Conservation (phyloP, 2,329 filamentous ascomycete genomes). For the Allantophomopsis cytisporea region DNA sequence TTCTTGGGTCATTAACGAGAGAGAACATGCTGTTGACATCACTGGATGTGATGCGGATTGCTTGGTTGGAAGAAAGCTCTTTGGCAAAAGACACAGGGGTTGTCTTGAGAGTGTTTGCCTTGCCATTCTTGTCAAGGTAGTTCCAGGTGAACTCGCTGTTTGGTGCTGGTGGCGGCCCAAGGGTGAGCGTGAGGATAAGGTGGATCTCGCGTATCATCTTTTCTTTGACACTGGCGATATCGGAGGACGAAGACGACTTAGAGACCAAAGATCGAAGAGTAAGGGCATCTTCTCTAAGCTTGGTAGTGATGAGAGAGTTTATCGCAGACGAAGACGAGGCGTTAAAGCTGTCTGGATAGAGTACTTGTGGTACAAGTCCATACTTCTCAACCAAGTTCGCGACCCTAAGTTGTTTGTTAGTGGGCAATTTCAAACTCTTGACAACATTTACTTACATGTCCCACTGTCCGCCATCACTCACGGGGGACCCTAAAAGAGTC, state of each 20-base stretch:
- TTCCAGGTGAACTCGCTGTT: constrained; percentile 65
- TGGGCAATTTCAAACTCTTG: no score
- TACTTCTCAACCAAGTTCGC: constrained; percentile 79
- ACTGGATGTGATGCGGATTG: constrained; percentile 41
- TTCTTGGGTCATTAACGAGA: constrained; percentile 74
- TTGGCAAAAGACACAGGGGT: constrained; percentile 62
- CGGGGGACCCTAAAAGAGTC: constrained; percentile 50
- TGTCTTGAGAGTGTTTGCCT: constrained; percentile 44
- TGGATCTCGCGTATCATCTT: constrained; percentile 72
- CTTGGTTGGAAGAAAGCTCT: constrained; percentile 46
- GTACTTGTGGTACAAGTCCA: constrained; percentile 66
- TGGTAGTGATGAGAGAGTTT: constrained; percentile 65
- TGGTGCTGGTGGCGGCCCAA: constrained; percentile 65
- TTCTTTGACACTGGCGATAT: constrained; percentile 41
- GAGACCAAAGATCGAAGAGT: constrained; percentile 45
- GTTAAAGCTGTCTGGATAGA: constrained; percentile 77
- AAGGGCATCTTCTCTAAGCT: constrained; percentile 77
- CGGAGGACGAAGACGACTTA: constrained; percentile 3
- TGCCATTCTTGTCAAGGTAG: constrained; percentile 57
- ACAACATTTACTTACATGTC: constrained; percentile 43
- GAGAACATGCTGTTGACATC: constrained; percentile 61
- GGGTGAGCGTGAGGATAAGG: constrained; percentile 65
- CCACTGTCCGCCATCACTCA: constrained; percentile 79
- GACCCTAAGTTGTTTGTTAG: constrained; percentile 22
- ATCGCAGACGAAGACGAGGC: constrained; percentile 57